Evolutionary conservation across 1,139 yeast genomes (phyloP).

Genomic region (Kurtzmaniella quercitrusa): DNA sequence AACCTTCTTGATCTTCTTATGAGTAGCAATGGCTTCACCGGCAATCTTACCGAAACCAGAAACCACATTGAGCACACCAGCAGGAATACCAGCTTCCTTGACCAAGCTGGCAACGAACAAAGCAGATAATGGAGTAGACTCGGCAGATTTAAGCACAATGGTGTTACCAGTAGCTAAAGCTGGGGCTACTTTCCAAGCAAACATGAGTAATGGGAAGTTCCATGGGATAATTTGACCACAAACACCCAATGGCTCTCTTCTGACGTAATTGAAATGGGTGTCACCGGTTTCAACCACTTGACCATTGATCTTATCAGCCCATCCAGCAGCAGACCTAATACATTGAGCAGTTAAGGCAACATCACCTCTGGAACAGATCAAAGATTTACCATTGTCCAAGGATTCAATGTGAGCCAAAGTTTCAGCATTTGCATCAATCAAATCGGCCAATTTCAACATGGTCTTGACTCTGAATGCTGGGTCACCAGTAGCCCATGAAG

Average conservation of each 20-base stretch:
- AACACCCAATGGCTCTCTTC: conserved; percentile 70
- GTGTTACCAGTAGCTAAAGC: conserved; percentile 82
- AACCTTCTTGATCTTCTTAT: conserved; percentile 66
- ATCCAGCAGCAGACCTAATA: conserved; percentile 75
- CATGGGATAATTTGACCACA: conserved; percentile 84
- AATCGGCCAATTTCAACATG: conserved; percentile 57
- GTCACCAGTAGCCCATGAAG: conserved; percentile 26
- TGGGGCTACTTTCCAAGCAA: conserved; percentile 84
- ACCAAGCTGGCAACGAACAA: conserved; percentile 56
- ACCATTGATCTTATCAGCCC: conserved; percentile 78
- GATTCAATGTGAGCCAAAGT: conserved; percentile 66
- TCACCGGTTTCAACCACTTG: conserved; percentile 60
- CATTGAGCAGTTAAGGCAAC: conserved; percentile 58
- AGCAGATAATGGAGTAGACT: conserved; percentile 79
- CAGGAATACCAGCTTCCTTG: conserved; percentile 72
- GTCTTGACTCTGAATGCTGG: conserved; percentile 51
- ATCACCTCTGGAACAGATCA: conserved; percentile 51
- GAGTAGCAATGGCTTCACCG: conserved; percentile 69
- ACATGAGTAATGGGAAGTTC: conserved; percentile 85
- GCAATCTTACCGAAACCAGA: conserved; percentile 78
- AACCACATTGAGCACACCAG: conserved; percentile 72
- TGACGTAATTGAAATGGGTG: conserved; percentile 54
- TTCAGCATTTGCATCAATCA: conserved; percentile 57
- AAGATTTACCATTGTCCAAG: conserved; percentile 77
- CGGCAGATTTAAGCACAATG: conserved; percentile 76